A percentile compares a stretch with the other conserved stretches of the same genome.
Evolutionary conservation across 2,329 filamentous ascomycete species (phyloP).

Genomic region (Cladosporium phlei): DNA sequence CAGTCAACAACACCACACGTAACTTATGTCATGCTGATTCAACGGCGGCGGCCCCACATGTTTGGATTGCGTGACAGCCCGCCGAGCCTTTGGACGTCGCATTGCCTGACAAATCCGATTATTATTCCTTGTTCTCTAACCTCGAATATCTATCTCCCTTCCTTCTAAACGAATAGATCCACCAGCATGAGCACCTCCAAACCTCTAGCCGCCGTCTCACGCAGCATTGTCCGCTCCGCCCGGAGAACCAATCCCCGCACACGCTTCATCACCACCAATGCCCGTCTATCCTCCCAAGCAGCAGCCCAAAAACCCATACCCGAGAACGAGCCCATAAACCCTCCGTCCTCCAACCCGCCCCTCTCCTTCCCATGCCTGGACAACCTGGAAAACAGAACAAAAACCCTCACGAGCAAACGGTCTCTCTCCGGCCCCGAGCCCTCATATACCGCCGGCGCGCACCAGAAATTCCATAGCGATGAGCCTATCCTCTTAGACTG

Average conservation of each 20-base stretch:
- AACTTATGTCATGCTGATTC: too few species aligned
- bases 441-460: conserved; percentile 86
- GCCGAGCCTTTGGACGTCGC: neutral
- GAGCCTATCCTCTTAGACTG: conserved; percentile 82
- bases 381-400: conserved; percentile 68
- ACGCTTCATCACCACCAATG: conserved; percentile 17
- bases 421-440: conserved; percentile 77
- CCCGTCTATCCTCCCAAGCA: conserved; percentile 20
- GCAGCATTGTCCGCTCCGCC: conserved; percentile 14
- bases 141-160: neutral
- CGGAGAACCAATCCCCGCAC: conserved; percentile 22
- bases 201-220: conserved; percentile 5
- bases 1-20: too few species aligned
- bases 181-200: conserved; percentile 12
- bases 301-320: conserved; percentile 24
- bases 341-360: conserved; percentile 65
- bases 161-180: neutral
- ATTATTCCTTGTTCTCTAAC: neutral
- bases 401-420: conserved; percentile 63
- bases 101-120: conserved; percentile 7
- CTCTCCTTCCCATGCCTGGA: conserved; percentile 89
- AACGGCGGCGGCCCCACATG: conserved; percentile 2
- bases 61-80: conserved; percentile 2
- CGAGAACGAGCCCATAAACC: conserved; percentile 23
- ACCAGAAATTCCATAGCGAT: conserved; percentile 68